Evolutionary conservation across 1,284 basidiomycete genomes (phyloP), one percentile per base, ranked within the genome.

Genomic region (Austropuccinia psidii): DNA sequence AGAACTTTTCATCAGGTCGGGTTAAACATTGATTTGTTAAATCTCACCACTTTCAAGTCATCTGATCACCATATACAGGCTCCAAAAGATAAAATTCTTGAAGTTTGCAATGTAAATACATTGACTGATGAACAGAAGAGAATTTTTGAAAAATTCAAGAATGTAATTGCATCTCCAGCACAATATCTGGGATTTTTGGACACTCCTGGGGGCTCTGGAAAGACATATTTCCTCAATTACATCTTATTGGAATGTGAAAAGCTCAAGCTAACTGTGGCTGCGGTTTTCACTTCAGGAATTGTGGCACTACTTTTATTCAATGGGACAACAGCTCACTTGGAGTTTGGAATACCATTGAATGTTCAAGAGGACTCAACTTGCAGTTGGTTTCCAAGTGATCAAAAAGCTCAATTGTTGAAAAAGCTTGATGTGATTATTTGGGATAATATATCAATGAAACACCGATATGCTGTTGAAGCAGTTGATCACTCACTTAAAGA

Each of bases 161-260:
- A n/a, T n/a, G n/a, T n/a, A n/a, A n/a, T n/a, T n/a, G n/a, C n/a
- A n/a, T n/a, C n/a, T n/a, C n/a, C n/a, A n/a, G n/a, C n/a, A n/a
- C n/a, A n/a, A n/a, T n/a, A n/a, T n/a, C n/a, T n/a, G n/a, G n/a
- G n/a, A n/a, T n/a, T n/a, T n/a, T n/a, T n/a, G n/a, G 77, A 84
- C 73, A 83, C 84, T 54, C 77, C 81, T 35, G 84, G 82, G 58
- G 84, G 84, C 0, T 82, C 81, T 75, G 84, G 84, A 4, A 86
- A 86, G 75, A 86, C 84, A 0, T 85, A 81, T 78, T 52, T 85
- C 0, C 83, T 82, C 74, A 84, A 82, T 9, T 81, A 83, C 0
- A 74, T 86, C 52, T 80, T 81, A 72, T 50, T 78, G 66, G 47
- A 73, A 5, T 24, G 85, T 3, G 77, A 79, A 19, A 67, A 75